Percentiles rank a stretch among this genome's conserved stretches.
Conservation (phyloP, 805 yeast genomes). For the Zygosaccharomyces gambellarensis region DNA sequence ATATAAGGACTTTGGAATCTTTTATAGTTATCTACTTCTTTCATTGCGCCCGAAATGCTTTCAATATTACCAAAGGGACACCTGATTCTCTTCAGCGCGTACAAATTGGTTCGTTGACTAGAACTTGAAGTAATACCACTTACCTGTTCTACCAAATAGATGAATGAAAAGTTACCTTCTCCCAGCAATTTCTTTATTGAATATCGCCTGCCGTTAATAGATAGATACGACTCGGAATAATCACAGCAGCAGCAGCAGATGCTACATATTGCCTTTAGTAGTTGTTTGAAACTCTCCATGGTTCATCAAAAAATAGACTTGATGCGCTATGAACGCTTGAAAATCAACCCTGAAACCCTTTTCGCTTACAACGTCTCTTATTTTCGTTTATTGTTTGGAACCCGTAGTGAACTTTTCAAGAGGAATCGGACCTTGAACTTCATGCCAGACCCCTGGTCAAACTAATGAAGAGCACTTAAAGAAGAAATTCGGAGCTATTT, state of each 20-base stretch:
- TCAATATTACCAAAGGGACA: conserved; percentile 78
- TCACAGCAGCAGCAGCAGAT: conserved; percentile 29
- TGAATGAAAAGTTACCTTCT: conserved; percentile 87
- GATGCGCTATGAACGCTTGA: neutral
- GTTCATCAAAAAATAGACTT: neutral
- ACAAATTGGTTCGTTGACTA: conserved; percentile 33
- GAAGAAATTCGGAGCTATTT: neutral
- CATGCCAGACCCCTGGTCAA: neutral
- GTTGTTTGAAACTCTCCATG: conserved; percentile 11
- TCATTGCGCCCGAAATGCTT: conserved; percentile 66
- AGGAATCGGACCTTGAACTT: neutral
- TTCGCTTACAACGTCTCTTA: neutral
- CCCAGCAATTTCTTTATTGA: conserved; percentile 69
- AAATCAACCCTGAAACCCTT: neutral
- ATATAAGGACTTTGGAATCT: conserved; percentile 66
- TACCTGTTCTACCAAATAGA: conserved; percentile 62
- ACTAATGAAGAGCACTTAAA: neutral
- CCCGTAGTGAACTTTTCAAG: neutral
- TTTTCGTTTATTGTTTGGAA: neutral
- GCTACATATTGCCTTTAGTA: conserved; percentile 18
- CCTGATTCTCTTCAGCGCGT: conserved; percentile 79
- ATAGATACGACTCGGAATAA: conserved; percentile 47
- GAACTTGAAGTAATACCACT: conserved; percentile 29
- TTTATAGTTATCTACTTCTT: conserved; percentile 71
- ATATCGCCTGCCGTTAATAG: conserved; percentile 57